phyloP scores from a whole-genome alignment of 75 land plant species.

The Azolla pinnata region DNA sequence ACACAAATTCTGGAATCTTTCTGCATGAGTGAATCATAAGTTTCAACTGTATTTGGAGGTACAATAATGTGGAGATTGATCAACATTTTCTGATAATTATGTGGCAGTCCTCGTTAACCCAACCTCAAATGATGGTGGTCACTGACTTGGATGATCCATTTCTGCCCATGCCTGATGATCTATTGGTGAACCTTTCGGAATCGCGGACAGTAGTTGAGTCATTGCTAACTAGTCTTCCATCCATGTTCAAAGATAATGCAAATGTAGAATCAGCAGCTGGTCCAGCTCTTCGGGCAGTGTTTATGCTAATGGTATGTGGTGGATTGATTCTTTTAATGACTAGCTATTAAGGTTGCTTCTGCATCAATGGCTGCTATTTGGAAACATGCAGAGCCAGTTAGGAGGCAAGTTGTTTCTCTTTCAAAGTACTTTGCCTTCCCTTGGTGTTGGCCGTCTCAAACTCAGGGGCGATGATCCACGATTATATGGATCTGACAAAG shows the following conservation, averaged over 20 bases:
- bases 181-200: slow-evolving; percentile 90
- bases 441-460: slow-evolving; percentile 84
- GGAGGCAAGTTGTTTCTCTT: slow-evolving; percentile 93
- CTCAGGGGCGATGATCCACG: slow-evolving; percentile 86
- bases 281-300: slow-evolving; percentile 82
- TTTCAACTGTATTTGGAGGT: no score
- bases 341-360: neutral
- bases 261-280: slow-evolving; percentile 94
- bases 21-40: no score
- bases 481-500: slow-evolving; percentile 87
- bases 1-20: no score
- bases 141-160: slow-evolving; percentile 94
- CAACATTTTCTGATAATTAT: no score
- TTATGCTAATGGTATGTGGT: slow-evolving; percentile 75
- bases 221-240: slow-evolving; percentile 84
- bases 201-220: slow-evolving; percentile 85
- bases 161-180: slow-evolving; percentile 93
- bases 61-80: no score
- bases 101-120: slow-evolving; percentile 79
- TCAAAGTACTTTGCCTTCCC: slow-evolving; percentile 85
- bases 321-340: slow-evolving; percentile 6
- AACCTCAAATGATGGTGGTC: slow-evolving; percentile 99
- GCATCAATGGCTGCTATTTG: neutral
- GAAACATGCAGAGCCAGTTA: slow-evolving; percentile 61
- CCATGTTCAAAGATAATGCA: slow-evolving; percentile 68